Percentiles rank a stretch among this genome's conserved stretches.
Evolutionary conservation across 2,329 filamentous ascomycete genomes (phyloP).

Genomic region (Nigrospora osmanthi): DNA sequence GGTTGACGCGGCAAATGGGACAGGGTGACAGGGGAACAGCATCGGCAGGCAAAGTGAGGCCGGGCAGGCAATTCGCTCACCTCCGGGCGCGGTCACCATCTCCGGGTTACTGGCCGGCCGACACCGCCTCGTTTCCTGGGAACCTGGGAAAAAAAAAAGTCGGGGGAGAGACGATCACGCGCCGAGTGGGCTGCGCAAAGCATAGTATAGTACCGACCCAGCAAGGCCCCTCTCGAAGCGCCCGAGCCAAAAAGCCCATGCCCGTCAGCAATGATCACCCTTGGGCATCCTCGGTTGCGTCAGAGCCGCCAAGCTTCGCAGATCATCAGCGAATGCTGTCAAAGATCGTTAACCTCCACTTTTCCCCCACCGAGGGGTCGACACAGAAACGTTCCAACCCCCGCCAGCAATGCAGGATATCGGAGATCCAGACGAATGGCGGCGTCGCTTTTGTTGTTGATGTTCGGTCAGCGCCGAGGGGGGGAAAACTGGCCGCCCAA

Average conservation of each 20-base stretch:
- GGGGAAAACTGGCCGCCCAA: background rate
- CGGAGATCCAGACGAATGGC: background rate
- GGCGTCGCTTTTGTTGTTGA: background rate
- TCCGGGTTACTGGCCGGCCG: background rate
- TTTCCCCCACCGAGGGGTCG: background rate
- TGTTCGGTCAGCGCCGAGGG: background rate
- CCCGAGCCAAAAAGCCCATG: background rate
- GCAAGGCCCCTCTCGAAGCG: background rate
- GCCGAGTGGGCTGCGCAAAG: background rate
- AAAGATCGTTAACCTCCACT: background rate
- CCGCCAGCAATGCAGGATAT: background rate
- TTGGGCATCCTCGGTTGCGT: slow-evolving; percentile 1
- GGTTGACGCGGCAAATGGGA: too few relatives aligned
- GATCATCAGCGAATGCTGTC: background rate
- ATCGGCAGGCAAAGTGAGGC: too few relatives aligned
- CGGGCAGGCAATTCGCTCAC: too few relatives aligned
- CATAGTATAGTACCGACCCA: background rate
- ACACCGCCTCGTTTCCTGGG: background rate
- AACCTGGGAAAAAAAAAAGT: background rate
- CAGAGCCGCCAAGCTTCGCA: slow-evolving; percentile 4
- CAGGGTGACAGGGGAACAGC: too few relatives aligned
- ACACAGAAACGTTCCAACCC: background rate
- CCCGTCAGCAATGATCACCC: background rate
- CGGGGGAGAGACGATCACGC: background rate
- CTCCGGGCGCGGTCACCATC: background rate